phyloP scores from a whole-genome alignment of 2,329 filamentous ascomycete species.

The Botrytis elliptica region DNA sequence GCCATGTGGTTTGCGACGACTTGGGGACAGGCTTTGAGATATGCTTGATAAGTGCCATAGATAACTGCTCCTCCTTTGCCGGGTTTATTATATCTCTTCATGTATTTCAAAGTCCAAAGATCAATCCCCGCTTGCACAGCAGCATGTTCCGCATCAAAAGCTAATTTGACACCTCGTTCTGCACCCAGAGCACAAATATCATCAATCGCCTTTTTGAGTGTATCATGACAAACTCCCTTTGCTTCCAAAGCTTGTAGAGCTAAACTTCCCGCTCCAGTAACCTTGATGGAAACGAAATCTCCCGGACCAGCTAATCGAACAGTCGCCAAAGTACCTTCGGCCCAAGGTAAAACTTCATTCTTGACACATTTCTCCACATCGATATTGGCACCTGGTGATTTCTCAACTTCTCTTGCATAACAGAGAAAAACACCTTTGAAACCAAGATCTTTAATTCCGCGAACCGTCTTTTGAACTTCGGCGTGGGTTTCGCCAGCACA shows the following conservation, averaged over 20 bases:
- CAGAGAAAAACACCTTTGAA: constrained; percentile 82
- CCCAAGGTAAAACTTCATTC: constrained; percentile 69
- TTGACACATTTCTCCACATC: constrained; percentile 50
- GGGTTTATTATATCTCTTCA: constrained; percentile 70
- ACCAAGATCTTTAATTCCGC: constrained; percentile 68
- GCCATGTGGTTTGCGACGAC: constrained; percentile 60
- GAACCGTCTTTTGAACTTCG: constrained; percentile 67
- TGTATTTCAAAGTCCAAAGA: constrained; percentile 74
- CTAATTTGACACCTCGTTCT: constrained; percentile 66
- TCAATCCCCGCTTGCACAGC: constrained; percentile 77
- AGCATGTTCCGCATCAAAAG: constrained; percentile 86
- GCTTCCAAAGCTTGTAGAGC: constrained; percentile 66
- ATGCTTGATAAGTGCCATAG: constrained; percentile 79
- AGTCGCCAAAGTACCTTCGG: constrained; percentile 70
- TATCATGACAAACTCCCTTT: constrained; percentile 59
- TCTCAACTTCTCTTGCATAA: constrained; percentile 75
- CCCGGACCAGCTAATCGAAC: constrained; percentile 54
- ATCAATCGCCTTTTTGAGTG: constrained; percentile 68
- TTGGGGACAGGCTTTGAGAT: constrained; percentile 62
- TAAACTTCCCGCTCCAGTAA: constrained; percentile 77
- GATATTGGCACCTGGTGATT: constrained; percentile 50
- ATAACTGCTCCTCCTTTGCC: constrained; percentile 62
- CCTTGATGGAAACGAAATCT: constrained; percentile 59
- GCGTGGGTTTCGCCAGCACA: constrained; percentile 74
- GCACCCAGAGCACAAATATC: constrained; percentile 72